Evolutionary conservation across 805 yeast species (phyloP).

Genomic region (Candida ortonii): DNA sequence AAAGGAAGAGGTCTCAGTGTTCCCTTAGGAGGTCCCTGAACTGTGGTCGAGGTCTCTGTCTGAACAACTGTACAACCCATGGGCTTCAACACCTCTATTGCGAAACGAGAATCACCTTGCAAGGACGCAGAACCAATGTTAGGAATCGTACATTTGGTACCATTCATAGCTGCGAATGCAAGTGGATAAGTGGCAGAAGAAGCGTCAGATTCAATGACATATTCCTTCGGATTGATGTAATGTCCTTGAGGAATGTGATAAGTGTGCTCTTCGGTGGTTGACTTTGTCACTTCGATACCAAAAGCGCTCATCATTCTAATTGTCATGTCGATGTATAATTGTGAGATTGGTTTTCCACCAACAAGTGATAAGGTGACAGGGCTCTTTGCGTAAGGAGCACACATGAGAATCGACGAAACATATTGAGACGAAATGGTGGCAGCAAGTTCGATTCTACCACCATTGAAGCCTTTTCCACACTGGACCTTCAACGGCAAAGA

Average conservation of each 20-base stretch:
- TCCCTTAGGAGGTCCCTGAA: slow-evolving; percentile 80
- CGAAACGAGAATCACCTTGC: slow-evolving; percentile 97
- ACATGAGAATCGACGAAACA: slow-evolving; percentile 93
- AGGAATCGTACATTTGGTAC: slow-evolving; percentile 88
- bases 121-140: slow-evolving; percentile 88
- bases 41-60: slow-evolving; percentile 83
- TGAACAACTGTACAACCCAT: slow-evolving; percentile 94
- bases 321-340: slow-evolving; percentile 95
- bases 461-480: slow-evolving; percentile 70
- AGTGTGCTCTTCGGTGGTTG: slow-evolving; percentile 72
- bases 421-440: slow-evolving; percentile 98
- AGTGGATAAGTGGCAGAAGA: slow-evolving; percentile 97
- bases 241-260: slow-evolving; percentile 86
- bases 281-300: slow-evolving; percentile 73
- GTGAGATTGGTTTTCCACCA: slow-evolving; percentile 97
- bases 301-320: slow-evolving; percentile 90
- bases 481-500: slow-evolving; percentile 76
- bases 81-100: slow-evolving; percentile 84
- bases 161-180: slow-evolving; percentile 96
- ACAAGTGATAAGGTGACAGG: slow-evolving; percentile 86
- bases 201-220: slow-evolving; percentile 94
- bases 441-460: slow-evolving; percentile 90
- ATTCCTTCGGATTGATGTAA: slow-evolving; percentile 77
- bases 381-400: slow-evolving; percentile 91
- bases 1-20: slow-evolving; percentile 62